Conservation (phyloP, 1,284 basidiomycete genomes). For the Irpex rosettiformis region DNA sequence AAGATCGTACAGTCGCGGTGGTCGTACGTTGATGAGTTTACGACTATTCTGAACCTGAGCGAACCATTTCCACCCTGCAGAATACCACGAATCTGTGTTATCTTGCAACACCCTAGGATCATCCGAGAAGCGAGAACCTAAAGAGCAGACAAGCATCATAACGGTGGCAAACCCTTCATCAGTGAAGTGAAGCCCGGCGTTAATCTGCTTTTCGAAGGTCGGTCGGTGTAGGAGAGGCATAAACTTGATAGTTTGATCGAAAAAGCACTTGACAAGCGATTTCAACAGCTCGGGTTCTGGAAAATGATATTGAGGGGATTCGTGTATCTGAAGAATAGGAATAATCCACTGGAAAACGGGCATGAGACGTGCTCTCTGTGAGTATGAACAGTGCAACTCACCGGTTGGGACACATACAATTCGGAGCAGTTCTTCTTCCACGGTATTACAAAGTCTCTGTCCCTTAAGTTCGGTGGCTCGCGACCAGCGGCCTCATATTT, state of each 20-base stretch:
- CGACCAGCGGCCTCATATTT: slow-evolving; percentile 5
- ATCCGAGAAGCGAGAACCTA: slow-evolving; percentile 65
- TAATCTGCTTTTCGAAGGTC: slow-evolving; percentile 61
- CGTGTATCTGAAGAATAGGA: slow-evolving; percentile 18
- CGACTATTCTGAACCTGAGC: slow-evolving; percentile 58
- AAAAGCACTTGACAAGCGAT: slow-evolving; percentile 68
- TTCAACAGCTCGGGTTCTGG: slow-evolving; percentile 27
- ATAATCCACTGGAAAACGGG: slow-evolving; percentile 22
- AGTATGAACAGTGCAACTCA: slow-evolving; percentile 14
- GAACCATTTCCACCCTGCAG: slow-evolving; percentile 78
- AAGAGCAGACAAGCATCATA: slow-evolving; percentile 73
- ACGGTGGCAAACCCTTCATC: slow-evolving; percentile 68
- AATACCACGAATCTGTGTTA: slow-evolving; percentile 41
- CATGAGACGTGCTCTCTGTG: background rate
- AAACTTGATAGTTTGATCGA: slow-evolving; percentile 55
- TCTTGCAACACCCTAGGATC: slow-evolving; percentile 62
- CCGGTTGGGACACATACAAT: background rate
- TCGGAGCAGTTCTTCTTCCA: background rate
- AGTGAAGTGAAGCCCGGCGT: slow-evolving; percentile 52
- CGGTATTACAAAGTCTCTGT: background rate
- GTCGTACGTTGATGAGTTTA: slow-evolving; percentile 47
- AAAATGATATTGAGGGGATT: slow-evolving; percentile 54
- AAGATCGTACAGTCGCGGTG: slow-evolving; percentile 64
- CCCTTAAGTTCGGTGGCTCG: background rate
- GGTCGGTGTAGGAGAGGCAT: slow-evolving; percentile 75